phyloP scores from a whole-genome alignment of 345 rosid genomes.

The Eucalyptus camaldulensis region DNA sequence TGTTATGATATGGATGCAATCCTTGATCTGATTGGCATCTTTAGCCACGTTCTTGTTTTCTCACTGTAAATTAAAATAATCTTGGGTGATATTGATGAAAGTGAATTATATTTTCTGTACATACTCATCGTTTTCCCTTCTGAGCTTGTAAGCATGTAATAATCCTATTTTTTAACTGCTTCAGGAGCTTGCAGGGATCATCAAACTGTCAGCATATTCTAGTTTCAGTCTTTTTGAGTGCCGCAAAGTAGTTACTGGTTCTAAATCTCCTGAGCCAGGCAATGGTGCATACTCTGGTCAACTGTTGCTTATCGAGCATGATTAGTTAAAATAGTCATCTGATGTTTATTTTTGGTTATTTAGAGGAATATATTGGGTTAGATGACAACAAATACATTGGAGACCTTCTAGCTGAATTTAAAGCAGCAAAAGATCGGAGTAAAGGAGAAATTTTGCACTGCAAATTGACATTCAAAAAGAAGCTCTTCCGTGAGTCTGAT shows the following conservation, averaged over 20 bases:
- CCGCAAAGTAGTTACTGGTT: slow-evolving; percentile 86
- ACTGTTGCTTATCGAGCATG: not conserved
- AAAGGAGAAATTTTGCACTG: slow-evolving; percentile 97
- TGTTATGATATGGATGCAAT: not conserved
- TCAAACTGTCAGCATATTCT: slow-evolving; percentile 76
- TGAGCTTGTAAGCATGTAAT: not conserved
- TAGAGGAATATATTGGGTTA: slow-evolving; percentile 93
- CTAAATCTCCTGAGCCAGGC: slow-evolving; percentile 82
- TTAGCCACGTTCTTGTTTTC: not conserved
- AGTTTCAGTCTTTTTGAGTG: slow-evolving; percentile 96
- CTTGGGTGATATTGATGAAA: not conserved
- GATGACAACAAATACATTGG: slow-evolving; percentile 97
- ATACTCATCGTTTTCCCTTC: not conserved
- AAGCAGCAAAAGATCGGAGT: slow-evolving; percentile 86
- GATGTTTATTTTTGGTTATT: not conserved
- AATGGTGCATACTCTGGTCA: slow-evolving; percentile 40
- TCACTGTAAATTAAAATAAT: not conserved
- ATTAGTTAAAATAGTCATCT: not conserved
- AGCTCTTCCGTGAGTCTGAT: slow-evolving; percentile 92
- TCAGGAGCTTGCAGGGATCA: slow-evolving; percentile 96
- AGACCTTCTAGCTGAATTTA: slow-evolving; percentile 85
- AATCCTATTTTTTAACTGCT: not conserved
- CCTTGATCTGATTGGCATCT: not conserved
- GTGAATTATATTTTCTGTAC: not conserved
- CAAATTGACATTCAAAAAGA: slow-evolving; percentile 81